A percentile compares a stretch with the other conserved stretches of the same genome.
Conservation (phyloP, 257 asterid genomes). For the Gynochthodes officinalis region DNA sequence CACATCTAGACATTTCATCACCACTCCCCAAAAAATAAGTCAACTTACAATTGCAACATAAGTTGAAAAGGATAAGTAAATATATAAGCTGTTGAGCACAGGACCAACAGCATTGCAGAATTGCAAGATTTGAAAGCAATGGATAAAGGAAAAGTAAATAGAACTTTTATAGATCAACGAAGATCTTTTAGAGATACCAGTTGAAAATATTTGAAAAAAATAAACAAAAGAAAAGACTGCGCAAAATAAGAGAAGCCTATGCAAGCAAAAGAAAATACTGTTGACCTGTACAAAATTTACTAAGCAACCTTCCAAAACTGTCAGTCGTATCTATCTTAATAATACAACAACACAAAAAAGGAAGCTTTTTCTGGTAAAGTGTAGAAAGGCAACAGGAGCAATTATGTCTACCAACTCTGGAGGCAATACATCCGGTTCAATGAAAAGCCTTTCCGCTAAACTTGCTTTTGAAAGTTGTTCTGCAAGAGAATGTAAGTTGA, state of each 20-base stretch:
- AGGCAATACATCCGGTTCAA: constrained; percentile 61
- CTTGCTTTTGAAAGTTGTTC: constrained; percentile 68
- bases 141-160: neutral
- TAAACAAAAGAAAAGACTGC: neutral
- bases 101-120: neutral
- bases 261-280: neutral
- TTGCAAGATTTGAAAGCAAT: neutral
- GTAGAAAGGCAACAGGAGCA: neutral
- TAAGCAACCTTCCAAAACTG: neutral
- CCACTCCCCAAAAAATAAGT: neutral
- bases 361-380: neutral
- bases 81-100: neutral
- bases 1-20: neutral
- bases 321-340: neutral
- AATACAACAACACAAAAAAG: neutral
- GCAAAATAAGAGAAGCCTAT: neutral
- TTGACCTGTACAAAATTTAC: neutral
- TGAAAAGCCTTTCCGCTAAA: constrained; percentile 67
- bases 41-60: neutral
- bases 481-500: constrained; percentile 63
- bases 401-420: constrained; percentile 54
- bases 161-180: neutral
- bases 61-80: neutral
- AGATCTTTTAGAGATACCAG: neutral
- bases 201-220: neutral